phyloP scores from a whole-genome alignment of 2,329 filamentous ascomycete genomes.

The Domatiomyces globalis region DNA sequence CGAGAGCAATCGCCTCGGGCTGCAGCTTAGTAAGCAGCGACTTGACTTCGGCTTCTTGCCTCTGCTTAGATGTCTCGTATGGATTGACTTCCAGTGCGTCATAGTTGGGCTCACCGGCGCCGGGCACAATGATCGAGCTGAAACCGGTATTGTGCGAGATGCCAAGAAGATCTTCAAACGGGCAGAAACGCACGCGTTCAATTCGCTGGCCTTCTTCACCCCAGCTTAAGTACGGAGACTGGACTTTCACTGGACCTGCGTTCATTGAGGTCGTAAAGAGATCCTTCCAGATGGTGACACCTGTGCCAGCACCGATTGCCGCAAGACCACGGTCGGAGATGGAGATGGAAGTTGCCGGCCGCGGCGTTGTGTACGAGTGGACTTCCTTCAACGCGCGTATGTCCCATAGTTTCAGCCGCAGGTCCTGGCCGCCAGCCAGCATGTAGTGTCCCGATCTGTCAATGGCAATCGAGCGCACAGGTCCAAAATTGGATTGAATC shows the following conservation, averaged over 20 bases:
- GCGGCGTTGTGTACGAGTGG: conserved; percentile 70
- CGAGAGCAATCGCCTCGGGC: conserved; percentile 91
- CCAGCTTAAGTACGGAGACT: conserved; percentile 86
- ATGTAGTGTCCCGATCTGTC: conserved; percentile 90
- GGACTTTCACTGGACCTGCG: conserved; percentile 60
- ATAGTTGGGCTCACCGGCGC: conserved; percentile 93
- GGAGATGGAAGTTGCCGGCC: conserved; percentile 67
- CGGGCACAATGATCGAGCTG: conserved; percentile 76
- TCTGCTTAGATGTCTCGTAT: conserved; percentile 83
- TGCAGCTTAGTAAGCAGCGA: conserved; percentile 82
- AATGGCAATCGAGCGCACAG: conserved; percentile 69
- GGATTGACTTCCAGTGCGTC: conserved; percentile 89
- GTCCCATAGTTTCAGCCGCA: conserved; percentile 91
- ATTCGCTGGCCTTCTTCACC: conserved; percentile 62
- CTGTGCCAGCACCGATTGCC: conserved; percentile 81
- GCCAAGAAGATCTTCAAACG: conserved; percentile 84
- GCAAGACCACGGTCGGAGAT: conserved; percentile 83
- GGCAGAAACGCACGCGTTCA: conserved; percentile 79
- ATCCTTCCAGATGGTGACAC: conserved; percentile 79
- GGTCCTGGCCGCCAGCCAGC: conserved; percentile 82
- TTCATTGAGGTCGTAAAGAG: conserved; percentile 63
- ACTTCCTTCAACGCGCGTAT: conserved; percentile 88
- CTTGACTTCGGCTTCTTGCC: conserved; percentile 85
- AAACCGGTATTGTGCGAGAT: conserved; percentile 76
- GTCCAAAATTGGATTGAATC: conserved; percentile 75